Percentiles rank a stretch among this genome's conserved stretches.
Evolutionary conservation across 805 yeast species (phyloP).

Genomic region (Wickerhamiella dianesei): DNA sequence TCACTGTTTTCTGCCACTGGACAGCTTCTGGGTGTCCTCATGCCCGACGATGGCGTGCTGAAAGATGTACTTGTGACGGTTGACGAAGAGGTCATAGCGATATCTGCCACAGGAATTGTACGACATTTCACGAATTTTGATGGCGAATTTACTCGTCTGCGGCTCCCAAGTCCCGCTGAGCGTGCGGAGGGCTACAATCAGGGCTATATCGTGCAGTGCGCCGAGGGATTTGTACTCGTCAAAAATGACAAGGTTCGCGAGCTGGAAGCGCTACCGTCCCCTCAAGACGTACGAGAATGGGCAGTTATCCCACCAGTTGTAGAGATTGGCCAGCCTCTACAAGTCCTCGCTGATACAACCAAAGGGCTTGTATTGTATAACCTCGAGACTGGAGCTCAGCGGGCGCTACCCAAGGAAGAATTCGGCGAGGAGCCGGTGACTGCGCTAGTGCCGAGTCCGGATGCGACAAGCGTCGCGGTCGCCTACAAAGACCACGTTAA

Average conservation of each 20-base stretch:
- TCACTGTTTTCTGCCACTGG: slow-evolving; percentile 25
- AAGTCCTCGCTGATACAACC: neutral
- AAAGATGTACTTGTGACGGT: slow-evolving; percentile 40
- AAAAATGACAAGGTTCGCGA: neutral
- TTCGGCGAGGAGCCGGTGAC: neutral
- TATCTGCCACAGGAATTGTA: slow-evolving; percentile 38
- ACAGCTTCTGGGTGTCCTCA: slow-evolving; percentile 14
- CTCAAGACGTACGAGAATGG: neutral
- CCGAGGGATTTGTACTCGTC: neutral
- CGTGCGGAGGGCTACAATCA: neutral
- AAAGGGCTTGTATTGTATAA: neutral
- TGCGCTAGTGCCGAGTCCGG: slow-evolving; percentile 1
- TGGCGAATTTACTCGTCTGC: slow-evolving; percentile 39
- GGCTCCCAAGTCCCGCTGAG: slow-evolving; percentile 1
- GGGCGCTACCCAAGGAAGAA: neutral
- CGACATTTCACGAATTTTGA: slow-evolving; percentile 52
- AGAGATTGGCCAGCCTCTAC: neutral
- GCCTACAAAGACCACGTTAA: neutral
- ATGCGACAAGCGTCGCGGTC: neutral
- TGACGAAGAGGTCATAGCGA: slow-evolving; percentile 43
- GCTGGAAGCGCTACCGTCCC: neutral
- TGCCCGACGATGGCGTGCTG: slow-evolving; percentile 38
- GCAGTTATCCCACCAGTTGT: neutral
- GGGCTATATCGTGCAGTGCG: slow-evolving; percentile 1
- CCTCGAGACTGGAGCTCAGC: neutral